These are phyloP conservation scores for Stagonosporopsis vannaccii DNA, from an alignment of 2,329 filamentous ascomycete genomes.

Conservation along the genomic window DNA sequence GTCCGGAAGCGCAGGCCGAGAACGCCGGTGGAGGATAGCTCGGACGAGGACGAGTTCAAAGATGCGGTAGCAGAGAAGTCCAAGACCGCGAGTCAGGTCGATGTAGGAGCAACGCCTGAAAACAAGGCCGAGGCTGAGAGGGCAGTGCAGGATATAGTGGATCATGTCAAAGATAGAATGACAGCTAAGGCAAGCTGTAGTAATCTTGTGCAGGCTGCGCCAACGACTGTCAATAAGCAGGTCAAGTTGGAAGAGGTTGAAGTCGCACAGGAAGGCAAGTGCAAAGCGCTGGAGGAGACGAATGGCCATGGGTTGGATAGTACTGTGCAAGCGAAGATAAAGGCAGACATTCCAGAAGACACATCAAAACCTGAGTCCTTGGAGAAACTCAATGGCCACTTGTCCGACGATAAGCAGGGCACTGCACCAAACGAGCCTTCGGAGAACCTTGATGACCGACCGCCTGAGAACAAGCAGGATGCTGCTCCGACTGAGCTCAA, in stretches of 20 bases:
- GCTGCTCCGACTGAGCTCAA: neutral
- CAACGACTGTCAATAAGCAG: conserved; percentile 2
- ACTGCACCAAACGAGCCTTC: neutral
- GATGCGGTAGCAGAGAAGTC: conserved; percentile 31
- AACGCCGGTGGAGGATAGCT: conserved; percentile 37
- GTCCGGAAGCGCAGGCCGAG: conserved; percentile 58
- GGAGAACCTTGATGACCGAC: conserved; percentile 1
- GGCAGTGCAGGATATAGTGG: conserved; percentile 25
- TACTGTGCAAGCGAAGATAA: neutral
- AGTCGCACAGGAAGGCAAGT: neutral
- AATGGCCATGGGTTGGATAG: neutral
- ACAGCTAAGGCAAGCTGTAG: neutral
- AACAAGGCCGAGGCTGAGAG: conserved; percentile 27
- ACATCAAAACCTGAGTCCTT: neutral
- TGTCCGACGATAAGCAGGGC: neutral
- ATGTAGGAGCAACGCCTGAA: conserved; percentile 10
- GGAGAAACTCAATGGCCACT: neutral
- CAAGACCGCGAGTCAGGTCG: conserved; percentile 3
- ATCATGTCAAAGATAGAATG: conserved; percentile 18
- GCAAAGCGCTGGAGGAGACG: conserved; percentile 4
- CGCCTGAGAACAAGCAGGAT: conserved; percentile 8
- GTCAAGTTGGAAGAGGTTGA: conserved; percentile 13
- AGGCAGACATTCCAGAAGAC: conserved; percentile 16
- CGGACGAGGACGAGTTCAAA: conserved; percentile 38
- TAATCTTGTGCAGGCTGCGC: neutral